phyloP scores from a whole-genome alignment of 2,329 filamentous ascomycete genomes.

The Sclerotinia subarctica region DNA sequence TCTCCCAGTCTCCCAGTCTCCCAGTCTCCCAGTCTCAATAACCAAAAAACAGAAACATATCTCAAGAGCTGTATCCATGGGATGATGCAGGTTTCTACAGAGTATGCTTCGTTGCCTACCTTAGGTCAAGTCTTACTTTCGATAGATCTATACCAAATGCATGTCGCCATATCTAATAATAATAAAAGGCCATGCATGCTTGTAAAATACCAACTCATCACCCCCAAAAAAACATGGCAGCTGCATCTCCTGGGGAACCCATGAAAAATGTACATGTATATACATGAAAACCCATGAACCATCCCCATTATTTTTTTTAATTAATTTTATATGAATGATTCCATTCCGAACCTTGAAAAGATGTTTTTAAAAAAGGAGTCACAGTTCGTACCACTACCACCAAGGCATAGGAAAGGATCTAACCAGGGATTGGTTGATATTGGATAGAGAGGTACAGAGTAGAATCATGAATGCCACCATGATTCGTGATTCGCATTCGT shows the following conservation, averaged over 20 bases:
- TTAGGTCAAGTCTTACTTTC: neutral
- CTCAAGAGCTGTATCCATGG: neutral
- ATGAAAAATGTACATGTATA: neutral
- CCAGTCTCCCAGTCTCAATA: too few species aligned
- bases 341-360: neutral
- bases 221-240: neutral
- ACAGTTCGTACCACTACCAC: neutral
- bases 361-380: constrained; percentile 1
- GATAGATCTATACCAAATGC: neutral
- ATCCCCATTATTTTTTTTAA: constrained; percentile 6
- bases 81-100: neutral
- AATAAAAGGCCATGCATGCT: neutral
- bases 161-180: neutral
- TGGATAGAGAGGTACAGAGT: neutral
- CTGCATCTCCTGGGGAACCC: constrained; percentile 10
- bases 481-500: neutral
- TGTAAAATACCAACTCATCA: neutral
- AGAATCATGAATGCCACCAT: neutral
- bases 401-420: neutral
- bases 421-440: constrained; percentile 9
- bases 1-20: too few species aligned
- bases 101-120: too few species aligned
- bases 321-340: neutral
- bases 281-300: neutral
- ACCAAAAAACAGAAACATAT: neutral